Conservation (phyloP, 2,329 filamentous ascomycete species). For the Ceratocystis eucalypticola region DNA sequence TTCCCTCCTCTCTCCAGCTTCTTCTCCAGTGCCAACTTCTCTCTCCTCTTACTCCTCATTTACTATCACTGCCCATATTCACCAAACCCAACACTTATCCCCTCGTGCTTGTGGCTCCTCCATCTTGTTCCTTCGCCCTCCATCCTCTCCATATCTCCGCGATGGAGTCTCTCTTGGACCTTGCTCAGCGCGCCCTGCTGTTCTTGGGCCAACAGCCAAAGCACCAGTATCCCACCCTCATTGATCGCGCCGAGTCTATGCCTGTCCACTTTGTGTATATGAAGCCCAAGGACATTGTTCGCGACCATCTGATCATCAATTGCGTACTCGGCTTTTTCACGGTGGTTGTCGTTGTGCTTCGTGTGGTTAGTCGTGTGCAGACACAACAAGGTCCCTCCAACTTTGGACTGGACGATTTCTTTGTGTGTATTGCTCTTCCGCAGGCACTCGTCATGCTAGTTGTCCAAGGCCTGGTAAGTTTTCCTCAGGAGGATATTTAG, state of each 20-base stretch:
- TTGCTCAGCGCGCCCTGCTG: not conserved
- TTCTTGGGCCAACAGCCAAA: not conserved
- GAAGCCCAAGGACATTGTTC: slow-evolving; percentile 21
- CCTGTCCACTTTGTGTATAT: slow-evolving; percentile 16
- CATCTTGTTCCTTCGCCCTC: not conserved
- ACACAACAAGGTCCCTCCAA: slow-evolving; percentile 21
- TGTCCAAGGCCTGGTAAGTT: slow-evolving; percentile 26
- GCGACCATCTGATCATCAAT: slow-evolving; percentile 24
- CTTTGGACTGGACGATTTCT: slow-evolving; percentile 29
- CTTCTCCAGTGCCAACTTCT: not conserved
- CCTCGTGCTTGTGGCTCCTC: not conserved
- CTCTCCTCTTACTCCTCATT: not conserved
- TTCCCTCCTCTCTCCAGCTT: not conserved
- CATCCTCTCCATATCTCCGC: not conserved
- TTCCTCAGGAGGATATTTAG: not conserved
- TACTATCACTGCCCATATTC: not conserved
- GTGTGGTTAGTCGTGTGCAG: slow-evolving; percentile 23
- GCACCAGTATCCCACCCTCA: not conserved
- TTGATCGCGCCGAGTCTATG: slow-evolving; percentile 12
- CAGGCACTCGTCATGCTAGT: slow-evolving; percentile 25
- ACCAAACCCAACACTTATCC: not conserved
- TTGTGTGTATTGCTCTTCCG: slow-evolving; percentile 27
- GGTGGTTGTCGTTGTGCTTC: slow-evolving; percentile 22
- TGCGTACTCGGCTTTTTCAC: slow-evolving; percentile 21
- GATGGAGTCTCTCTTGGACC: not conserved